Evolutionary conservation across 2,329 filamentous ascomycete genomes (phyloP), one percentile per base, ranked within the genome.

Genomic region (Calonectria honghensis): DNA sequence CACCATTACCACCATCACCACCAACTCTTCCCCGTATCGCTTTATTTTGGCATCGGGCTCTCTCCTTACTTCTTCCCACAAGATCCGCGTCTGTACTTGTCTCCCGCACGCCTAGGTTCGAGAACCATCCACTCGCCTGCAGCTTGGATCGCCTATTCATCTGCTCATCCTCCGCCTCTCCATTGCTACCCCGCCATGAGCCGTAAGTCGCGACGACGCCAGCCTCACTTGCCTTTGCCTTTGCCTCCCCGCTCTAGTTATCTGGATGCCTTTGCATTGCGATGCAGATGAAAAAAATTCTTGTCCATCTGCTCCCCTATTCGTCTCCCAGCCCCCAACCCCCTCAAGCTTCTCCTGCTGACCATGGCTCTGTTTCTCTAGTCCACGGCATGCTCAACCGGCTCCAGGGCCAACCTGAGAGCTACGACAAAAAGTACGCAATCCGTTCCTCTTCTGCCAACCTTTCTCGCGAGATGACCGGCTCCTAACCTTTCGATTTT

Each of bases 391-490:
- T 98, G 95, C 90, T 98, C 82, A 98, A 96, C 88, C 96, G 96
- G 91, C 94, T 98, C 83, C 95, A 97, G 83, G 96, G 96, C 86
- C 96, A 98, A 89, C 96, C 96, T 80, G 96, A 98, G 81, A 98
- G 95, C 88, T 99, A 99, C 89, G 97, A 98, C 85, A 98, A 98
- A 88, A 99, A 99, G 95, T 97, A 88, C 83, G 80, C 79, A 65
- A 77, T 16, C 72, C 74, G 89, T 83, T 73, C 73, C 66, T 69
- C 52, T 66, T 69, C 74, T 79, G 48, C 24, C 20, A 48, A 61
- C 79, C 57, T 35, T 24, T 71, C 79, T 72, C 64, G 32, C 54
- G 65, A 52, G 57, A 77, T 73, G 45, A 68, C 71, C 77, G 32
- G 51, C 59, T 76, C 81, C 85, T 83, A 77, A 79, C 79, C 61